A percentile compares a stretch with the other conserved stretches of the same genome.
Evolutionary conservation across 768 basidiomycete species (phyloP).

Genomic region (Hygrophorus russula): DNA sequence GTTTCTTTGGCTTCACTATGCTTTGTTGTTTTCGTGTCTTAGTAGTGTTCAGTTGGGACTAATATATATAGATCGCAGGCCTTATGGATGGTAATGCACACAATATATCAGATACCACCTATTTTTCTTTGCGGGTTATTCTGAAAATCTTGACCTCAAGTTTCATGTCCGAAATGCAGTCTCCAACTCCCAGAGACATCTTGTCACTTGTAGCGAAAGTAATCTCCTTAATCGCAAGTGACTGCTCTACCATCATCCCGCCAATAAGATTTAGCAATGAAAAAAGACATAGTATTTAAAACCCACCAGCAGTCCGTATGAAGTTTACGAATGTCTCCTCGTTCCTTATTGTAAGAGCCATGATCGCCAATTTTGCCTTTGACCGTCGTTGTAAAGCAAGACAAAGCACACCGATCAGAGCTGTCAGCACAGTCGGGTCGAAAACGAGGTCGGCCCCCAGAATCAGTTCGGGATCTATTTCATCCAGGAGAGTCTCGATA

Average conservation of each 20-base stretch:
- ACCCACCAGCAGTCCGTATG: constrained; percentile 21
- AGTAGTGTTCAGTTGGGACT: neutral
- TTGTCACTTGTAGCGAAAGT: constrained; percentile 5
- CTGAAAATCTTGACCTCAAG: constrained; percentile 34
- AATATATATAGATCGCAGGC: neutral
- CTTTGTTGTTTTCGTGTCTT: neutral
- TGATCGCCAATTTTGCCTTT: constrained; percentile 22
- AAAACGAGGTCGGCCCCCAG: constrained; percentile 68
- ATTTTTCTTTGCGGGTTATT: constrained; percentile 17
- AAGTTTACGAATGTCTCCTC: constrained; percentile 39
- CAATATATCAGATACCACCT: neutral
- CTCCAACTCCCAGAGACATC: constrained; percentile 15
- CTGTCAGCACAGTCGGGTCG: constrained; percentile 49
- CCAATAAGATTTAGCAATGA: neutral
- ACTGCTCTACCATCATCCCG: constrained; percentile 9
- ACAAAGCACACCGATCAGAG: constrained; percentile 39
- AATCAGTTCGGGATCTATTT: constrained; percentile 43
- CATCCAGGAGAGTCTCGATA: constrained; percentile 22
- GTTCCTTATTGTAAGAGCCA: constrained; percentile 50
- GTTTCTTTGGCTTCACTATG: neutral
- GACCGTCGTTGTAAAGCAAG: constrained; percentile 25
- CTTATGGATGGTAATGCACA: neutral
- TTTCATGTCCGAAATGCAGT: constrained; percentile 25
- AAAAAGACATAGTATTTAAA: constrained; percentile 1
- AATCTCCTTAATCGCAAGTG: constrained; percentile 19